Evolutionary conservation across 495 filamentous ascomycete species (phyloP), one percentile per base, ranked within the genome.

Genomic region (Alectoria sarmentosa): DNA sequence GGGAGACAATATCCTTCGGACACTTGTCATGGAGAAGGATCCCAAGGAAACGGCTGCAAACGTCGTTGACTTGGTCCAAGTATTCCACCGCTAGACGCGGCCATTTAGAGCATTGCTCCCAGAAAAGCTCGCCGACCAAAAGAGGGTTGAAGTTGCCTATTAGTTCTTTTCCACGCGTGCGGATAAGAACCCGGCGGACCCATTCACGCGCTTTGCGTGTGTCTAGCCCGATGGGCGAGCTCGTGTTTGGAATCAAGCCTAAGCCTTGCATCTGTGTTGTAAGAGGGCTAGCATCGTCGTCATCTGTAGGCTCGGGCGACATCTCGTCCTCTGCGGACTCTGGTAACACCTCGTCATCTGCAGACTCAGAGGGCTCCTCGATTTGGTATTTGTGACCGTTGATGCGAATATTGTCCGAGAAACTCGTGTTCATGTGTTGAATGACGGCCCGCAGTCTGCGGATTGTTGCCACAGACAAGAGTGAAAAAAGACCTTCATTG

Each of bases 101-200:
- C 78, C 78, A 80, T 4, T 76, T 75, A 7, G 68, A 23, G 0
- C 70, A 75, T 66, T 82, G 78, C 34, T 80, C 75, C 23, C 74
- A 73, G 26, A 82, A 81, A 0, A 83, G 66, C 17, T 69, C 72
- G 0, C 74, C 76, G 0, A 83, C 69, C 0, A 82, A 65, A 2
- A 79, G 68, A 23, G 76, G 76, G 41, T 81, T 83, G 55, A 74
- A 69, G 46, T 64, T 82, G 9, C 82, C 82, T 3, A 77, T 69
- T 0, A 83, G 66, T 44, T 82, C 77, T 52, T 73, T 69, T 4
- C 79, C 80, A 8, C 78, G 72, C 15, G 63, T 72, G 26, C 70
- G 65, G 65, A 44, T 26, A 2, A 73, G 48, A 21, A 65, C 68
- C 8, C 64, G 30, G 5, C 64, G 30, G 14, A 69, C 70, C 72